Evolutionary conservation across 257 asterid species (phyloP).

Genomic region (Coffea eugenioides): DNA sequence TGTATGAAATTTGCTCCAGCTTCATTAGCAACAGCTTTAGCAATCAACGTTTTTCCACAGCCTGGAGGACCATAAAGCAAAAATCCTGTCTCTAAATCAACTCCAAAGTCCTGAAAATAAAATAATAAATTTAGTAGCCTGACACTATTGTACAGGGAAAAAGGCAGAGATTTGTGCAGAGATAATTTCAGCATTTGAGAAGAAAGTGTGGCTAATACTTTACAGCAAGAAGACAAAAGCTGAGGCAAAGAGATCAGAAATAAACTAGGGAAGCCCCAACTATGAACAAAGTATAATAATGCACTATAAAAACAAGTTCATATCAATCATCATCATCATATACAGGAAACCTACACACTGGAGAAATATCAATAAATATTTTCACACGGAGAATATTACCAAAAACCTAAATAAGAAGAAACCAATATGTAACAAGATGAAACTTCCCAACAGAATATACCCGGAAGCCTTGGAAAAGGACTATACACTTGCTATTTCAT

Average conservation of each 20-base stretch:
- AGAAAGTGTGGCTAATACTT: not conserved
- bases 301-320: not conserved
- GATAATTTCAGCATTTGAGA: not conserved
- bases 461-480: not conserved
- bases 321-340: not conserved
- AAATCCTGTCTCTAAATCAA: conserved; percentile 67
- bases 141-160: not conserved
- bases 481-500: no score
- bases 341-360: not conserved
- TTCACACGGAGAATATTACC: not conserved
- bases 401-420: not conserved
- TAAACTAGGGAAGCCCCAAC: not conserved
- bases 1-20: conserved; percentile 93
- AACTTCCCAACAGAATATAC: not conserved
- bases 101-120: conserved; percentile 58
- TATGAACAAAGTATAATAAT: not conserved
- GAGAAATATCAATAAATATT: not conserved
- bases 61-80: conserved; percentile 99
- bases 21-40: conserved; percentile 94
- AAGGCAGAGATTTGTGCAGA: conserved; percentile 3
- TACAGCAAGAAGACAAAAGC: not conserved
- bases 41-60: conserved; percentile 93
- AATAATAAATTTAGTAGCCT: not conserved
- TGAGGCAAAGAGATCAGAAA: not conserved
- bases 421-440: not conserved